These are phyloP conservation scores for Albugo candida DNA, from an alignment of 352 stramenopile species.

Conservation along the genomic window DNA sequence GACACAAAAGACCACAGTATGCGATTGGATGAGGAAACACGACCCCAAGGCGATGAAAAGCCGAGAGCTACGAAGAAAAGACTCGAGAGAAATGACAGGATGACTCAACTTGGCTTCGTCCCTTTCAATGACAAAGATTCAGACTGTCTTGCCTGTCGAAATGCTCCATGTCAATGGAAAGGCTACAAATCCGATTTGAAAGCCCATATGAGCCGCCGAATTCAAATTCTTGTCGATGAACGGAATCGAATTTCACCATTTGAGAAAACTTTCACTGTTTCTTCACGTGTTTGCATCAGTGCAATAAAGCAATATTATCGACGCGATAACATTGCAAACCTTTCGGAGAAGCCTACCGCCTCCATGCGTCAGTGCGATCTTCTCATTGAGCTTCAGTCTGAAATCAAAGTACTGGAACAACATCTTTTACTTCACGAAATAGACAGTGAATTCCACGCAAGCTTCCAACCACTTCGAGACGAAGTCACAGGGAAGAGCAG, in stretches of 20 bases:
- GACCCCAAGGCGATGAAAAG: background rate
- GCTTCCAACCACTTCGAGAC: constrained; percentile 20
- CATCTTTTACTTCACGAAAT: constrained; percentile 52
- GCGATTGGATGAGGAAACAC: too few species aligned
- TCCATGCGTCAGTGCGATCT: constrained; percentile 48
- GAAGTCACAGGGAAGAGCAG: constrained; percentile 16
- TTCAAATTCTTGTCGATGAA: constrained; percentile 40
- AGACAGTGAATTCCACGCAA: constrained; percentile 86
- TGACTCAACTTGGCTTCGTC: constrained; percentile 1
- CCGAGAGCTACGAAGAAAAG: background rate
- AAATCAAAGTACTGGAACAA: constrained; percentile 47
- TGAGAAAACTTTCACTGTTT: constrained; percentile 23
- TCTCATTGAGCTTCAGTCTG: constrained; percentile 47
- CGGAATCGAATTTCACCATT: constrained; percentile 50
- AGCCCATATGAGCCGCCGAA: constrained; percentile 26
- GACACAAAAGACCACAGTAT: constrained; percentile 3
- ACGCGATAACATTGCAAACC: background rate
- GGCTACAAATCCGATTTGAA: constrained; percentile 35
- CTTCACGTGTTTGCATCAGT: constrained; percentile 1
- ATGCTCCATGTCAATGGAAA: constrained; percentile 28
- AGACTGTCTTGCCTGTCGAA: constrained; percentile 62
- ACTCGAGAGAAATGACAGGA: background rate
- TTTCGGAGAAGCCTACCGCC: constrained; percentile 10
- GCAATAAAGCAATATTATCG: too few species aligned
- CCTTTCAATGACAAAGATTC: too few species aligned